Conservation (phyloP, 306 rosid species). For the Dryas alaskensis region DNA sequence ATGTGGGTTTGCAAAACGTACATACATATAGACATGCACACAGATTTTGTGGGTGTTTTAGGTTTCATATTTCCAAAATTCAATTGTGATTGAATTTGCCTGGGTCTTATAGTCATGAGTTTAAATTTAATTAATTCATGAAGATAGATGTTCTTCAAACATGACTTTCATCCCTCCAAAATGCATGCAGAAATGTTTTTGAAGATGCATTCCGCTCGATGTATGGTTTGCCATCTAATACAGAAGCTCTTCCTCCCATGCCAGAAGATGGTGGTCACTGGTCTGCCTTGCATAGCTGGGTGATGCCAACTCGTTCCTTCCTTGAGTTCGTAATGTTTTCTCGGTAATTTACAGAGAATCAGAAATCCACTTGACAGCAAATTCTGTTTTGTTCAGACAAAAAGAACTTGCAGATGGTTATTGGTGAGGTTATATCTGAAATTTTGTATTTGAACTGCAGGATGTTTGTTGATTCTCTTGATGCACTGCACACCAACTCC, state of each 20-base stretch:
- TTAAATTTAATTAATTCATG: slow-evolving; percentile 2
- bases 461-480: slow-evolving; percentile 89
- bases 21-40: not conserved
- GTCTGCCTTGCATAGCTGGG: slow-evolving; percentile 96
- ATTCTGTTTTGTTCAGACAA: slow-evolving; percentile 11
- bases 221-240: slow-evolving; percentile 60
- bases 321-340: slow-evolving; percentile 89
- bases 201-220: slow-evolving; percentile 66
- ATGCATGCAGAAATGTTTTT: slow-evolving; percentile 67
- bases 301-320: slow-evolving; percentile 98
- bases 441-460: slow-evolving; percentile 45
- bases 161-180: slow-evolving; percentile 4
- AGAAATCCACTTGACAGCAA: not conserved
- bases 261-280: slow-evolving; percentile 90
- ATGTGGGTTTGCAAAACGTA: not conserved
- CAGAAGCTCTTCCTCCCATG: slow-evolving; percentile 92
- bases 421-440: slow-evolving; percentile 27
- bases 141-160: slow-evolving; percentile 10
- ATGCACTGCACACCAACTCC: slow-evolving; percentile 56
- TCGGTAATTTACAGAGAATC: slow-evolving; percentile 45
- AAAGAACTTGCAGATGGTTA: slow-evolving; percentile 14
- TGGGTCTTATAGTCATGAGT: not conserved
- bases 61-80: not conserved
- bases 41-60: not conserved
- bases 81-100: not conserved